Conservation (phyloP, 106 monocot species). For the Phalaenopsis equestris region DNA sequence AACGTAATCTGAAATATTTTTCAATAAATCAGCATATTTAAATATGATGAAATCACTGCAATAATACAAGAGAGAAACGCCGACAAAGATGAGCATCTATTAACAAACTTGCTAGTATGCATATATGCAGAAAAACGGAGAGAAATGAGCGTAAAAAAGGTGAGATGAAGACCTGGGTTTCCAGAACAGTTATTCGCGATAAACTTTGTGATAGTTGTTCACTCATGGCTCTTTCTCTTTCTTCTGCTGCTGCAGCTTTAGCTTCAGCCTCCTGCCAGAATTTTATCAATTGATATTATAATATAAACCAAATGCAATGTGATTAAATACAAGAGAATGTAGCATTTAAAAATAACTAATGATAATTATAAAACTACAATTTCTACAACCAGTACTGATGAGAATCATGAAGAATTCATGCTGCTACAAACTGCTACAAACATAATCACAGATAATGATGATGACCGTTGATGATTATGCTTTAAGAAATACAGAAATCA, state of each 20-base stretch:
- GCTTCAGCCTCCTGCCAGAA: conserved; percentile 86
- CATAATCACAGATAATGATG: not conserved
- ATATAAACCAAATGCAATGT: not conserved
- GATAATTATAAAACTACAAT: not conserved
- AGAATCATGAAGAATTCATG: not conserved
- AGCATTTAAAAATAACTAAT: not conserved
- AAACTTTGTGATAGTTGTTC: conserved; percentile 74
- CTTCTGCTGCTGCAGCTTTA: conserved; percentile 88
- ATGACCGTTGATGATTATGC: not conserved
- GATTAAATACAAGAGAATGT: not conserved
- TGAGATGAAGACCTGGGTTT: conserved; percentile 65
- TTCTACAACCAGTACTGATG: not conserved
- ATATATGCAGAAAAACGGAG: not conserved
- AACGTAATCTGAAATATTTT: conserved; percentile 56
- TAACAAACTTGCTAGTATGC: not conserved
- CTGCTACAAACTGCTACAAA: not conserved
- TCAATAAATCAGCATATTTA: not conserved
- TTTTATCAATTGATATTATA: conserved; percentile 1
- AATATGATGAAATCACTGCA: not conserved
- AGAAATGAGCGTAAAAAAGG: not conserved
- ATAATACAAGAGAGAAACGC: not conserved
- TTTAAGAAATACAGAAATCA: not conserved
- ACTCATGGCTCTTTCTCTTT: conserved; percentile 68
- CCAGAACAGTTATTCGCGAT: conserved; percentile 81
- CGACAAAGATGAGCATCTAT: no score